Evolutionary conservation across 2,329 filamentous ascomycete species (phyloP), one percentile per base, ranked within the genome.

Genomic region (Talaromyces atroroseus): DNA sequence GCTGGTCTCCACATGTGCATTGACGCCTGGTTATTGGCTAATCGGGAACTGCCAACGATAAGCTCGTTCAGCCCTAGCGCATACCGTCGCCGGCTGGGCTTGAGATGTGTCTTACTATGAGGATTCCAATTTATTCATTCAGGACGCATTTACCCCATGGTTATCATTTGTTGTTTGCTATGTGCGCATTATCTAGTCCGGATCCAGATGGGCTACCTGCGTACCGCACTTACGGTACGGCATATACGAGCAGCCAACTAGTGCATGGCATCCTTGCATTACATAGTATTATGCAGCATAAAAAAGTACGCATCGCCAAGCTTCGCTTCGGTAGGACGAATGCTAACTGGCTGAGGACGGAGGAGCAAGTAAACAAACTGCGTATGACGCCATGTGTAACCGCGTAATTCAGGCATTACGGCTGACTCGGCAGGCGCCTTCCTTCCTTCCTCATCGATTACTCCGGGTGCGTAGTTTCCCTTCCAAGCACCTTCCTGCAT

Each of bases 261-360:
- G 49, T 45, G 38, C 38, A 44, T 23, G 21, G 42, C 42, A 10
- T 47, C 51, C 51, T 53, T 53, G 51, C 51, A 16, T 53, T 26
- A 4, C 24, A 8, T 26, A 26, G 24, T n/a, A n/a, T 26, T 26
- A 26, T 26, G 5, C 11, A 8, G 26, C 20, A 38, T 21, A 14
- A 23, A 7, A 16, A 29, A 24, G n/a, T 10, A 11, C 26, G 20
- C 26, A 26, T n/a, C 10, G 26, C 26, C 46, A 48, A 21, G 46
- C 14, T 21, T 48, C 45, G 45, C 45, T 48, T 48, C 45, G 16
- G 24, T 2, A 29, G 45, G 6, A 29, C 12, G n/a, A 24, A n/a
- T n/a, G n/a, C n/a, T n/a, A n/a, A n/a, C n/a, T n/a, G n/a, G n/a
- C n/a, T n/a, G n/a, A n/a, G n/a, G n/a, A n/a, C n/a, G n/a, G n/a